Conservation (phyloP, 169 alveolate species). For the Plasmodium fragile region DNA sequence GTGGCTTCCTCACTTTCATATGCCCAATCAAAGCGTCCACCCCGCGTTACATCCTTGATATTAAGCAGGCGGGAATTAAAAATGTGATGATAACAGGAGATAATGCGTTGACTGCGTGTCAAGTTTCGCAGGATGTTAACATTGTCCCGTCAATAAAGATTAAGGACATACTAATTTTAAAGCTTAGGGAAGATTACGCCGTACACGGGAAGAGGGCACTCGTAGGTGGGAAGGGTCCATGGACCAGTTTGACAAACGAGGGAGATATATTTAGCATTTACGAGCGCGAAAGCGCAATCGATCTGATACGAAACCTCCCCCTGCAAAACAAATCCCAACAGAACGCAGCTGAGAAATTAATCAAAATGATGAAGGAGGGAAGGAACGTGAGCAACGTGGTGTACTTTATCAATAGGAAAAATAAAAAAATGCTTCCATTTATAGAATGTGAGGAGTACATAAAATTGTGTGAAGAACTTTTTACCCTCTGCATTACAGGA, state of each 20-base stretch:
- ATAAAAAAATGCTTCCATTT: slow-evolving; percentile 68
- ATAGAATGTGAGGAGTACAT: slow-evolving; percentile 54
- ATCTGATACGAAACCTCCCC: not conserved
- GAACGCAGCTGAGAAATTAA: not conserved
- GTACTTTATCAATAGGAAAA: slow-evolving; percentile 69
- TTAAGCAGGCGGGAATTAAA: slow-evolving; percentile 89
- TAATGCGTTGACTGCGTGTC: slow-evolving; percentile 97
- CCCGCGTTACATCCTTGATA: slow-evolving; percentile 87
- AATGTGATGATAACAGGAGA: slow-evolving; percentile 98
- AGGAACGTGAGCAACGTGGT: not conserved
- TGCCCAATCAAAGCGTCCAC: slow-evolving; percentile 95
- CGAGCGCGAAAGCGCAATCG: slow-evolving; percentile 1
- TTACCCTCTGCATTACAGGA: slow-evolving; percentile 78
- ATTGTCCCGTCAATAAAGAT: slow-evolving; percentile 37
- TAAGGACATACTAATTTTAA: slow-evolving; percentile 77
- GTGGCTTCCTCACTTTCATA: slow-evolving; percentile 95
- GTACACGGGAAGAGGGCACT: slow-evolving; percentile 30
- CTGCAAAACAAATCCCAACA: not conserved
- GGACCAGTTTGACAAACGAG: not conserved
- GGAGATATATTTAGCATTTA: not conserved
- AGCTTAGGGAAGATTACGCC: slow-evolving; percentile 78
- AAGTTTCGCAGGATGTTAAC: slow-evolving; percentile 93
- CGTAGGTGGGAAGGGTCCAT: slow-evolving; percentile 12
- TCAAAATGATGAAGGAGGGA: not conserved
- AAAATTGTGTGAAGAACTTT: slow-evolving; percentile 9